Conservation (phyloP, 1,284 basidiomycete species). For the Cutaneotrichosporon daszewskae region DNA sequence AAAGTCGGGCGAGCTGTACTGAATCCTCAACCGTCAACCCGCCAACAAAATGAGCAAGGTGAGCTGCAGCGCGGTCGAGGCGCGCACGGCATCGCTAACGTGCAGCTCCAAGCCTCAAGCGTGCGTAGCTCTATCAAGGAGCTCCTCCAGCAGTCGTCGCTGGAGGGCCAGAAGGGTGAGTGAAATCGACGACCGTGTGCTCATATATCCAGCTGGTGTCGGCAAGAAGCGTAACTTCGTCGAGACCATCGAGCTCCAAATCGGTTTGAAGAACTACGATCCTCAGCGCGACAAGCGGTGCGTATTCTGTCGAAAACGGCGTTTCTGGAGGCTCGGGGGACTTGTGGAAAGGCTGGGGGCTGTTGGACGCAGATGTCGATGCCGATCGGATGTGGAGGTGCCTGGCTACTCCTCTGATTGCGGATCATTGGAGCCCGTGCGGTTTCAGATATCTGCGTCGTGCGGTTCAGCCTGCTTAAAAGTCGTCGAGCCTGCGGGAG, state of each 20-base stretch:
- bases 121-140: constrained; percentile 94
- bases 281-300: constrained; percentile 49
- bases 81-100: background rate
- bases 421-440: too few relatives aligned
- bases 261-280: constrained; percentile 98
- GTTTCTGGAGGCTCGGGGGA: too few relatives aligned
- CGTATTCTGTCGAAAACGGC: too few relatives aligned
- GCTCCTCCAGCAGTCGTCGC: constrained; percentile 62
- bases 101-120: constrained; percentile 89
- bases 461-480: too few relatives aligned
- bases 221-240: constrained; percentile 65
- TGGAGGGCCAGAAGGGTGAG: constrained; percentile 44
- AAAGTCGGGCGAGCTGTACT: constrained; percentile 3
- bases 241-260: constrained; percentile 86
- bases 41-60: constrained; percentile 10
- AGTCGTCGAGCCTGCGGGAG: too few relatives aligned
- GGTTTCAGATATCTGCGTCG: too few relatives aligned
- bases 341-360: too few relatives aligned
- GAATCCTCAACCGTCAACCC: constrained; percentile 6
- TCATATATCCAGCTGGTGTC: too few relatives aligned
- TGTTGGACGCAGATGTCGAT: too few relatives aligned
- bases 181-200: too few relatives aligned
- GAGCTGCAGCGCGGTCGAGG: background rate
- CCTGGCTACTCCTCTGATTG: too few relatives aligned
- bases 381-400: too few relatives aligned